These are phyloP conservation scores for Kodamaea restingae DNA, from an alignment of 805 yeast species.

Conservation along the genomic window DNA sequence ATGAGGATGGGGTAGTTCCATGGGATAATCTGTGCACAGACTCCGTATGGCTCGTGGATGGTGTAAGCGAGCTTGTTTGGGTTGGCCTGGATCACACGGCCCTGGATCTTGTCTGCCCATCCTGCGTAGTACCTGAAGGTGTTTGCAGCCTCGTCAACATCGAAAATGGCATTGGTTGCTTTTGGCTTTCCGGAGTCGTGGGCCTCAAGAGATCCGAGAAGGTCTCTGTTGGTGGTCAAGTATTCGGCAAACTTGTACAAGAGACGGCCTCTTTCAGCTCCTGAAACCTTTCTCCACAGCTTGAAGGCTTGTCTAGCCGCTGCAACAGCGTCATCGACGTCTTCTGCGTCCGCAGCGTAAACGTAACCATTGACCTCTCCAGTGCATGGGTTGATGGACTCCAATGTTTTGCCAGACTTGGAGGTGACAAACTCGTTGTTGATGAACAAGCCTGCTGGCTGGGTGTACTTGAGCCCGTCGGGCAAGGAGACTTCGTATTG, in stretches of 20 bases:
- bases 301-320: slow-evolving; percentile 38
- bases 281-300: slow-evolving; percentile 46
- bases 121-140: slow-evolving; percentile 55
- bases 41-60: slow-evolving; percentile 62
- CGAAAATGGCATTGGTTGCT: slow-evolving; percentile 45
- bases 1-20: slow-evolving; percentile 68
- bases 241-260: slow-evolving; percentile 36
- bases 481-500: slow-evolving; percentile 43
- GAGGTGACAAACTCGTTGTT: slow-evolving; percentile 49
- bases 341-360: slow-evolving; percentile 39
- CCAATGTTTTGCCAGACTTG: slow-evolving; percentile 32
- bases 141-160: slow-evolving; percentile 43
- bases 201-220: slow-evolving; percentile 38
- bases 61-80: slow-evolving; percentile 60
- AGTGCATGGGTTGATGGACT: slow-evolving; percentile 41
- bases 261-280: slow-evolving; percentile 37
- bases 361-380: slow-evolving; percentile 41
- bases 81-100: slow-evolving; percentile 40
- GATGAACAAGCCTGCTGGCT: slow-evolving; percentile 63
- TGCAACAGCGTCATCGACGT: slow-evolving; percentile 40
- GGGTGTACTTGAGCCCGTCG: slow-evolving; percentile 45
- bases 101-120: slow-evolving; percentile 57
- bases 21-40: slow-evolving; percentile 66
- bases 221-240: slow-evolving; percentile 30
- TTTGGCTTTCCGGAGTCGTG: slow-evolving; percentile 48